Conservation (phyloP, 2,329 filamentous ascomycete species). For the Sclerotinia borealis region DNA sequence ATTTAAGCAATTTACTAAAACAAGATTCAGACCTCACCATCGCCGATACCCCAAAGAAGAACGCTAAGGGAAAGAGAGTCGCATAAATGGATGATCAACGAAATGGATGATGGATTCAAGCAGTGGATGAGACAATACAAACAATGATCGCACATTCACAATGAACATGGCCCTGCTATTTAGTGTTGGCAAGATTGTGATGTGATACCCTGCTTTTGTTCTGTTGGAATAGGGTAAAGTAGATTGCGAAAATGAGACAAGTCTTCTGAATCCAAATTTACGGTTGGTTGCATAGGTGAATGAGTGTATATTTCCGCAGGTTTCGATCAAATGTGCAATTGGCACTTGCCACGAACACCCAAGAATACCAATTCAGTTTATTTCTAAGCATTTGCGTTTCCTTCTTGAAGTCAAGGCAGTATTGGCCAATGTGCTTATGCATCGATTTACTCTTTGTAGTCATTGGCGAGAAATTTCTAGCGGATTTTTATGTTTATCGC, state of each 20-base stretch:
- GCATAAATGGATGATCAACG: constrained; percentile 21
- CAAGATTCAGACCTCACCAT: constrained; percentile 46
- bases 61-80: constrained; percentile 38
- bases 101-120: constrained; percentile 4
- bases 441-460: not conserved
- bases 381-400: not conserved
- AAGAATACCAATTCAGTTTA: not conserved
- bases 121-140: constrained; percentile 12
- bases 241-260: constrained; percentile 1
- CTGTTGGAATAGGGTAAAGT: not conserved
- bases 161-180: not conserved
- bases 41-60: constrained; percentile 57
- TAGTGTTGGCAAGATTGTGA: constrained; percentile 3
- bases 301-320: not conserved
- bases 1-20: constrained; percentile 1
- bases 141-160: constrained; percentile 4
- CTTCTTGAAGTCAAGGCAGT: not conserved
- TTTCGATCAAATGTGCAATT: not conserved
- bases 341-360: not conserved
- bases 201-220: constrained; percentile 4
- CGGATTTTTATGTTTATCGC: too few relatives aligned
- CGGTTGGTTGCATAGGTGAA: not conserved
- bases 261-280: not conserved
- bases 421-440: not conserved
- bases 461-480: too few relatives aligned